Percentiles rank a stretch among this genome's conserved stretches.
phyloP scores from a whole-genome alignment of 192 early-diverging fungal genomes.

The Phlyctochytrium planicorne region DNA sequence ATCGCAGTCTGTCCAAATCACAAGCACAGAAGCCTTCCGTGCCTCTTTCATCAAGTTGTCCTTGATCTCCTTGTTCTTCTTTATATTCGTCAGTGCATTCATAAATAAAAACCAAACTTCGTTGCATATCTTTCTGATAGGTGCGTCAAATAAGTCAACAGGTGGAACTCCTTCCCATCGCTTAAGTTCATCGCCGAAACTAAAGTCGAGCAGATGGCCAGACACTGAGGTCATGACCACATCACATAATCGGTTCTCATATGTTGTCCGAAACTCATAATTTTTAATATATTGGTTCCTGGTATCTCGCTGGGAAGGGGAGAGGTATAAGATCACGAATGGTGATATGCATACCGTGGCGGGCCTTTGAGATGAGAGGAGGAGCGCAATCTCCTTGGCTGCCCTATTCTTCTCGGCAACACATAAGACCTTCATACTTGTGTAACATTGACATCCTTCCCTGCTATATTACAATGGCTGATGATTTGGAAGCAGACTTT shows the following conservation, averaged over 20 bases:
- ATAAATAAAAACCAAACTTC: background rate
- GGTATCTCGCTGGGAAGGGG: conserved; percentile 34
- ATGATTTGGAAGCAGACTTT: too few species aligned
- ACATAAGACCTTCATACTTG: conserved; percentile 86
- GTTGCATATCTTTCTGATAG: conserved; percentile 44
- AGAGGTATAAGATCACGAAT: background rate
- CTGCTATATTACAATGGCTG: too few species aligned
- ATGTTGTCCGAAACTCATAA: conserved; percentile 70
- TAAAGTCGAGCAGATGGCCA: conserved; percentile 72
- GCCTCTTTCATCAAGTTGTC: conserved; percentile 68
- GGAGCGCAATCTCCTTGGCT: conserved; percentile 74
- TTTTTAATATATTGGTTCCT: conserved; percentile 72
- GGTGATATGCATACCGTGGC: conserved; percentile 9
- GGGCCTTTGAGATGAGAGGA: conserved; percentile 53
- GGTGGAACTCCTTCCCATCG: conserved; percentile 66
- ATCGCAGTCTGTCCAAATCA: conserved; percentile 99
- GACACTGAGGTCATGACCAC: conserved; percentile 81
- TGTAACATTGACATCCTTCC: too few species aligned
- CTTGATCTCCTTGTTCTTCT: conserved; percentile 54
- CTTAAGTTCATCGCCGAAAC: conserved; percentile 64
- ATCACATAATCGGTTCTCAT: conserved; percentile 48
- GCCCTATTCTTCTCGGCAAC: conserved; percentile 95
- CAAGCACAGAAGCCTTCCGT: conserved; percentile 59
- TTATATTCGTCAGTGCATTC: background rate
- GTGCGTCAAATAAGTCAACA: conserved; percentile 65